Base-by-base conservation (phyloP, 108 stramenopile species). In the Chaetoceros tenuissimus region DNA sequence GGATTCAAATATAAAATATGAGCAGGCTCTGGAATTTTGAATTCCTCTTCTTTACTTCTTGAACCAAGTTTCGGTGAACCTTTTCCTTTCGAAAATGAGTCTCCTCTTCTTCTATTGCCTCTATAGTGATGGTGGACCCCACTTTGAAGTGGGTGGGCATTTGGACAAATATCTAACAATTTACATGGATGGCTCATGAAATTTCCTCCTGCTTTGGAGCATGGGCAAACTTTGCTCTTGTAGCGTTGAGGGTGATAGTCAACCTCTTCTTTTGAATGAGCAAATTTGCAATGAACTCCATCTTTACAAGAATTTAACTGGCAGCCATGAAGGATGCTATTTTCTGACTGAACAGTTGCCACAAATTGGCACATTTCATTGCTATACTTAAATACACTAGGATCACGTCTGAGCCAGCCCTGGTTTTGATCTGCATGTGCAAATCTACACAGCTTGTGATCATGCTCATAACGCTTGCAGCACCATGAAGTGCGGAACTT, bases 391-490 rank as follows among this genome's bases (percentile, higher is more conserved):
- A 68, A 31, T 20, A 72, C 24, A 24, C 45, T 53, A 22, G 86
- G 84, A 60, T 92, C 67, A 17, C 91, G 82, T 29, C 91, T 78
- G 1, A 92, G 58, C 91, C 91, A 92, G 0, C 91, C 91, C 27
- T 82, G 71, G 46, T 86, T 87, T 22, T 84, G 58, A 21, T 84
- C 85, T 23, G 76, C 77, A 60, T 92, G 91, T 28, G 87, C 84
- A 59, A 92, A 88, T 16, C 79, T 67, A 66, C 91, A 92, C 21
- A 92, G 63, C 18, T 77, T 57, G 50, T 86, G 82, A 57, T 92
- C 82, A 48, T 92, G 91, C 8, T 92, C 91, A 62, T 92, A 92
- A 24, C 91, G 75, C 57, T 92, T 92, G 46, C 82, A 64, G 50
- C 91, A 92, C 91, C 91, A 92, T 2, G 82, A 68, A 24, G 85